Evolutionary conservation across 73 alveolate species (phyloP), one percentile per base, ranked within the genome.

Genomic region (Stentor roeselii): DNA sequence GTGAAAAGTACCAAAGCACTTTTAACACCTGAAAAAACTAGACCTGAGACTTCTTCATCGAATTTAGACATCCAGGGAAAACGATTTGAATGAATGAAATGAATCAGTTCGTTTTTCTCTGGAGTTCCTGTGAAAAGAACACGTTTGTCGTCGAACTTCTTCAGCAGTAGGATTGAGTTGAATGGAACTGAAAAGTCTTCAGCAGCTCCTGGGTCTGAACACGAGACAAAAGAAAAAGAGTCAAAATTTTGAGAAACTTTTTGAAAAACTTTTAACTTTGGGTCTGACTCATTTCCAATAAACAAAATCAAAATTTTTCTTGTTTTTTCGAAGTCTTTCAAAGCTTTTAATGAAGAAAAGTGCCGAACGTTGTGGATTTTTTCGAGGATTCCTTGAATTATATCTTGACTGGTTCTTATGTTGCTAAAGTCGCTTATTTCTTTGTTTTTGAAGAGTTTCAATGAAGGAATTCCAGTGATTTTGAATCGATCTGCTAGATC

Each of bases 381-480:
- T 96, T 92, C 96, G 96, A 75, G 75, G 84, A 77, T 95, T 90
- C 99, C 99, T 95, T 90, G 90, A 61, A 97, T 91, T 35, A 86
- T 95, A 75, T 88, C 91, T 34, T 88, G 93, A 15, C 86, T 92
- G n/a, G 97, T 88, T 96, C 99, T 96, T 80, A 99, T 99, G 50
- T 99, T 99, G 36, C 87, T 89, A 93, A 88, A 97, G 75, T 89
- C 96, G 58, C 87, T 50, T 39, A 95, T 85, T 30, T 80, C 90
- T 61, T 94, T 95, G 39, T 87, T 86, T 32, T 87, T 87, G 92
- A 94, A 95, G 93, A 93, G 93, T 86, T 88, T 86, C 75, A 95
- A 91, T 75, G 99, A 93, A 59, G 99, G 99, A 97, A 86, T 95
- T 35, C 99, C 99, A 78, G 92, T 89, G 59, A 96, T 85, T 61